These are phyloP conservation scores for Tagetes patula DNA, from an alignment of 129 eudicot species.

Conservation along the genomic window DNA sequence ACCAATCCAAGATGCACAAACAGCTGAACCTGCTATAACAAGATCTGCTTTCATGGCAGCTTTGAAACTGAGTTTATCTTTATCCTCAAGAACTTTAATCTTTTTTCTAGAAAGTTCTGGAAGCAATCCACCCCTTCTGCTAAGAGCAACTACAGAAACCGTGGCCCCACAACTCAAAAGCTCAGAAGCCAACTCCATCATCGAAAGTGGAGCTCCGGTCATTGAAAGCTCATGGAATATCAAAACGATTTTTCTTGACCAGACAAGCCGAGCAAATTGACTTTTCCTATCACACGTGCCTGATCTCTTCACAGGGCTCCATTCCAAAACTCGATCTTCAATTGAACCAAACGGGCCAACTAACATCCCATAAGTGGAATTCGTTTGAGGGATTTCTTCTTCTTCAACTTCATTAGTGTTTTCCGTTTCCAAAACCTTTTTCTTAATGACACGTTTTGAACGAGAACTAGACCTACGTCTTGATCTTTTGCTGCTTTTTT, in stretches of 20 bases:
- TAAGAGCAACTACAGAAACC: conserved; percentile 81
- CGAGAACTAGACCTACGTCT: conserved; percentile 41
- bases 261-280: conserved; percentile 85
- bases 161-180: conserved; percentile 98
- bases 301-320: conserved; percentile 84
- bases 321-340: conserved; percentile 75
- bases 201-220: conserved; percentile 99
- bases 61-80: conserved; percentile 76
- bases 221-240: conserved; percentile 92
- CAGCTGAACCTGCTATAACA: conserved; percentile 95
- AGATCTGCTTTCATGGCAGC: conserved; percentile 93
- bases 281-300: conserved; percentile 95
- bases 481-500: conserved; percentile 59
- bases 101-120: conserved; percentile 75
- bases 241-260: conserved; percentile 88
- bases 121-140: conserved; percentile 86
- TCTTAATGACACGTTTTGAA: conserved; percentile 46
- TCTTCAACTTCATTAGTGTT: conserved; percentile 45
- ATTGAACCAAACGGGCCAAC: conserved; percentile 90
- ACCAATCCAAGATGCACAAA: conserved; percentile 98
- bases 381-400: conserved; percentile 68
- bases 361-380: conserved; percentile 71
- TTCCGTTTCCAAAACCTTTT: conserved; percentile 31
- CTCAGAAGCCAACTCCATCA: conserved; percentile 97
- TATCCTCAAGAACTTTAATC: conserved; percentile 87